A percentile compares a stretch with the other conserved stretches of the same genome.
Evolutionary conservation across 495 filamentous ascomycete genomes (phyloP).

Genomic region (Letharia lupina): DNA sequence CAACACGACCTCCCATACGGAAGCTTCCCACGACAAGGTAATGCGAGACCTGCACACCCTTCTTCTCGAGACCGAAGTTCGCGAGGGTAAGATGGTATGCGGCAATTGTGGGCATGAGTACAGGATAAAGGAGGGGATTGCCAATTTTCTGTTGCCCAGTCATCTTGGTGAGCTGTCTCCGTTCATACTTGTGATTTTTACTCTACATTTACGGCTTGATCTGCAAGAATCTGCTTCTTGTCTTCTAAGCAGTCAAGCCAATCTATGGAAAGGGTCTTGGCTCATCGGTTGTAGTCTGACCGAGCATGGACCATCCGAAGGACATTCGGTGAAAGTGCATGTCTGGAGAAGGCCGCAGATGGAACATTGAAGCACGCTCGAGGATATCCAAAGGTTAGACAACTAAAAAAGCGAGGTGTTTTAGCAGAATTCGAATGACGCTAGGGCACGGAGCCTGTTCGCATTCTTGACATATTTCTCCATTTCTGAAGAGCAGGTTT

Average conservation of each 20-base stretch:
- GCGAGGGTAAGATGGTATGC: constrained; percentile 80
- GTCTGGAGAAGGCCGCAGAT: not conserved
- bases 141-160: constrained; percentile 89
- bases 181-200: not conserved
- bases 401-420: not conserved
- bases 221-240: not conserved
- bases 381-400: not conserved
- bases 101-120: constrained; percentile 90
- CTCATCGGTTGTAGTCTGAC: not conserved
- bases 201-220: not conserved
- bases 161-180: constrained; percentile 57
- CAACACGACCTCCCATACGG: constrained; percentile 35
- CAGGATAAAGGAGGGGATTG: constrained; percentile 85
- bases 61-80: constrained; percentile 82
- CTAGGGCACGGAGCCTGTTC: not conserved
- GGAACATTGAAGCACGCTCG: not conserved
- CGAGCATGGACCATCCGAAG: not conserved
- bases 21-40: constrained; percentile 51
- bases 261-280: not conserved
- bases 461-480: not conserved
- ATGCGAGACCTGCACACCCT: constrained; percentile 71
- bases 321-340: not conserved
- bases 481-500: not conserved
- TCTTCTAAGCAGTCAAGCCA: not conserved
- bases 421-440: not conserved